Conservation (phyloP, 2,329 filamentous ascomycete genomes). For the Ceratocystis variospora region DNA sequence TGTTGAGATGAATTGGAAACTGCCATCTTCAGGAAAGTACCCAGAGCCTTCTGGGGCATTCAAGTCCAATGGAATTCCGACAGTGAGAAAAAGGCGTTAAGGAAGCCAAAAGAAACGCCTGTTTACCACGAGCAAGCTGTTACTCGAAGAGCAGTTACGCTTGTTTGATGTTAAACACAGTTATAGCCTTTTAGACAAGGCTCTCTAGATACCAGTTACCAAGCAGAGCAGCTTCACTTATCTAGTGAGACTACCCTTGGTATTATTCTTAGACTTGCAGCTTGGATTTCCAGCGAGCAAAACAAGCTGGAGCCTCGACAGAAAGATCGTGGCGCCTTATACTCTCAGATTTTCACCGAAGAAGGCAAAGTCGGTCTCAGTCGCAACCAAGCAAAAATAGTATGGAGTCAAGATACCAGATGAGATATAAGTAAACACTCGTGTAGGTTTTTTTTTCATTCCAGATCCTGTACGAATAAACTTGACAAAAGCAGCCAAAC, state of each 20-base stretch:
- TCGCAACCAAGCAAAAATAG: background rate
- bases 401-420: background rate
- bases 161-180: background rate
- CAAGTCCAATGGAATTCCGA: background rate
- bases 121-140: background rate
- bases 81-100: too few species aligned
- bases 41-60: background rate
- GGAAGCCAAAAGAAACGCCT: background rate
- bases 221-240: background rate
- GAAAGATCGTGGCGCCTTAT: background rate
- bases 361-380: background rate
- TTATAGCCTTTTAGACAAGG: background rate
- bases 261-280: too few species aligned
- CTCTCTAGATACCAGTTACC: background rate
- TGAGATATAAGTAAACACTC: background rate
- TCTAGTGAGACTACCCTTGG: background rate
- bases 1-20: constrained; percentile 13
- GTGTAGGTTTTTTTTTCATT: background rate
- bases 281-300: too few species aligned
- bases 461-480: background rate
- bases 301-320: too few species aligned
- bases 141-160: background rate
- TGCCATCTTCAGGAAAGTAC: constrained; percentile 8
- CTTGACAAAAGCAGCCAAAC: background rate
- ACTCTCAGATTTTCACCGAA: background rate